Percentiles rank a stretch among this genome's conserved stretches.
Conservation (phyloP, 2,329 filamentous ascomycete species). For the Cladophialophora exuberans region DNA sequence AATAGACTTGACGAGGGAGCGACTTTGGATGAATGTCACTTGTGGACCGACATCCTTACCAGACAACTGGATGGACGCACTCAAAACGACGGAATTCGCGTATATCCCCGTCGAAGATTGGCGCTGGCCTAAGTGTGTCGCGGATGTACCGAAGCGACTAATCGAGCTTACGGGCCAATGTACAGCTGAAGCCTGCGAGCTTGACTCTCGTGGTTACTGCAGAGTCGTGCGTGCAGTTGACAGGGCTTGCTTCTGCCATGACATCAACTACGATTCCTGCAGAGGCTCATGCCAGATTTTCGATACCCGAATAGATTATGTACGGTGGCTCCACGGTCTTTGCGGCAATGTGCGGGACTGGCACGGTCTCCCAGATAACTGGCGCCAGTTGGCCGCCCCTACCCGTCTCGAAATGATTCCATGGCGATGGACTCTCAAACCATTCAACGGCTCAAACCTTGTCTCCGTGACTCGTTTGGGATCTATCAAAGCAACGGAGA, state of each 20-base stretch:
- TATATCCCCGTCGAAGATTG: conserved; percentile 38
- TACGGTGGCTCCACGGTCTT: conserved; percentile 38
- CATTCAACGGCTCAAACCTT: conserved; percentile 17
- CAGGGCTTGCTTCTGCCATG: conserved; percentile 37
- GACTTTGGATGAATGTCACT: conserved; percentile 39
- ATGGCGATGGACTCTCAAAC: conserved; percentile 38
- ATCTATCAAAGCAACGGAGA: conserved; percentile 11
- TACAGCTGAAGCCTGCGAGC: conserved; percentile 38
- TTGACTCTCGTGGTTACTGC: conserved; percentile 39
- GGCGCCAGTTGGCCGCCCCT: conserved; percentile 34
- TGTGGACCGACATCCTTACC: conserved; percentile 36
- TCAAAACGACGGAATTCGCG: conserved; percentile 34
- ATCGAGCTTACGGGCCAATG: conserved; percentile 34
- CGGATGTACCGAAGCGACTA: conserved; percentile 34
- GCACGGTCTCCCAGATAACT: conserved; percentile 39
- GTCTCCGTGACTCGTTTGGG: neutral
- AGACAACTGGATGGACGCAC: conserved; percentile 35
- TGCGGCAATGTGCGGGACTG: conserved; percentile 38
- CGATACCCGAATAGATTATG: conserved; percentile 38
- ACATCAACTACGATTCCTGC: conserved; percentile 37
- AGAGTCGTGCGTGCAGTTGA: conserved; percentile 35
- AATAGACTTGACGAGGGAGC: conserved; percentile 35
- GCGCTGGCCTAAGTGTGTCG: conserved; percentile 36
- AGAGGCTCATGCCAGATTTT: conserved; percentile 37
- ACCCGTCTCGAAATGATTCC: conserved; percentile 38